Percentiles rank a stretch among this genome's conserved stretches.
Conservation (phyloP, 139 green algal species). For the Yamagishiella unicocca region DNA sequence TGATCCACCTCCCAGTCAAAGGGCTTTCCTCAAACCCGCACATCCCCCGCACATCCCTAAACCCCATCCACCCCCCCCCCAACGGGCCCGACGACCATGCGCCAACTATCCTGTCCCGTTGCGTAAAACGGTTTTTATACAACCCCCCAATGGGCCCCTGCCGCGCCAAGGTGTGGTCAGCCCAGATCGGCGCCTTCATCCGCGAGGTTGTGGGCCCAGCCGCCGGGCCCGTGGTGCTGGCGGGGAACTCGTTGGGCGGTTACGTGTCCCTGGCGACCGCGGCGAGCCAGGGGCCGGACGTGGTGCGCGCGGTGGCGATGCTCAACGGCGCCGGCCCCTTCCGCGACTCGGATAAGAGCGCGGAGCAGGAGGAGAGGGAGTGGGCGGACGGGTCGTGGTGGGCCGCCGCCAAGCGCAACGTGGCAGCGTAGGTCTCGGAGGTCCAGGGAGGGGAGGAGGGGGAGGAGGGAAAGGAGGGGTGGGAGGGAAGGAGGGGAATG, state of each 20-base stretch:
- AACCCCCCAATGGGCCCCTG: neutral
- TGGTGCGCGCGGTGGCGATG: conserved; percentile 71
- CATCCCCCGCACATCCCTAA: no score
- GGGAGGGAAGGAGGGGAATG: no score
- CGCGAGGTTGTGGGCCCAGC: neutral
- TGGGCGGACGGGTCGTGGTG: conserved; percentile 44
- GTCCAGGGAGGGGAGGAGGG: no score
- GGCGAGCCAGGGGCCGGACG: conserved; percentile 61
- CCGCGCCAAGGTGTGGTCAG: conserved; percentile 48
- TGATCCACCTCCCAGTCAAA: no score
- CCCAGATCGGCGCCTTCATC: conserved; percentile 56
- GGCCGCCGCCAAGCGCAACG: neutral
- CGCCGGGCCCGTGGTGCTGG: conserved; percentile 61
- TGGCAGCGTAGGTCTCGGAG: conserved; percentile 14
- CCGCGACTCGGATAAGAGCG: conserved; percentile 46
- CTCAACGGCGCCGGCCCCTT: conserved; percentile 82
- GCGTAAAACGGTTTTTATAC: no score
- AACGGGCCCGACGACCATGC: no score
- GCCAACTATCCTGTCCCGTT: no score
- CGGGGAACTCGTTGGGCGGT: conserved; percentile 84
- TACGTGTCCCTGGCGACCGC: conserved; percentile 74
- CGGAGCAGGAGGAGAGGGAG: conserved; percentile 32
- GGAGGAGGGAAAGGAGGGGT: no score
- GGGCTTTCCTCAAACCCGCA: no score
- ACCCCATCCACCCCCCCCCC: no score